Conservation (phyloP, 2,329 filamentous ascomycete genomes). For the Malbranchea zuffiana region DNA sequence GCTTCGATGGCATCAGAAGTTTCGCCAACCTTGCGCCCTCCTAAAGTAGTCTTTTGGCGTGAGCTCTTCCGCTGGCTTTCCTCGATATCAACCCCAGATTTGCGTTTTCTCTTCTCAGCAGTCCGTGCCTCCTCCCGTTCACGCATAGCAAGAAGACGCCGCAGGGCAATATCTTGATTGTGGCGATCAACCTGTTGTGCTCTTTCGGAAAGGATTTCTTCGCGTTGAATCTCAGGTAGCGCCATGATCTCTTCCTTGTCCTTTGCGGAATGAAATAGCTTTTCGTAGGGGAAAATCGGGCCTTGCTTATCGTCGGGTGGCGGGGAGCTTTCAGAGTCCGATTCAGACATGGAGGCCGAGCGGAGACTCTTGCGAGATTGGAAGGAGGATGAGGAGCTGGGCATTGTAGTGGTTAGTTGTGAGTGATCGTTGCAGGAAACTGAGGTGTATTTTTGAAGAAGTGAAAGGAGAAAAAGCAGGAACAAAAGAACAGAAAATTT, state of each 20-base stretch:
- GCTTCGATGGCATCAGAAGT: constrained; percentile 63
- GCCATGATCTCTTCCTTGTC: constrained; percentile 72
- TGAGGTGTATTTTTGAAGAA: too few relatives aligned
- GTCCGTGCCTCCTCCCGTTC: constrained; percentile 48
- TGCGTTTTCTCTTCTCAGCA: constrained; percentile 53
- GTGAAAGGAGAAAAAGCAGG: constrained; percentile 3
- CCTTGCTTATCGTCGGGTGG: constrained; percentile 33
- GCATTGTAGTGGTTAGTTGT: constrained; percentile 12
- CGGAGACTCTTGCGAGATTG: constrained; percentile 59
- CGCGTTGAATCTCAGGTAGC: constrained; percentile 82
- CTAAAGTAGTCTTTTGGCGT: constrained; percentile 57
- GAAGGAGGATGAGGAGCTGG: constrained; percentile 57
- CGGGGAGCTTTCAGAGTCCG: constrained; percentile 56
- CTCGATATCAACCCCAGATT: constrained; percentile 65
- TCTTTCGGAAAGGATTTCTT: constrained; percentile 80
- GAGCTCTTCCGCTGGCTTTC: constrained; percentile 64
- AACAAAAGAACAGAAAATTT: constrained; percentile 6
- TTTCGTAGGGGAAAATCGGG: constrained; percentile 70
- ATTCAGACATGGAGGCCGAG: constrained; percentile 84
- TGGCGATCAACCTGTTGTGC: constrained; percentile 70
- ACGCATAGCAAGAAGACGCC: constrained; percentile 61
- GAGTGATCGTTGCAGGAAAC: not conserved
- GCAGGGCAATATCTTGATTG: constrained; percentile 70
- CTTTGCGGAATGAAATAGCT: constrained; percentile 62
- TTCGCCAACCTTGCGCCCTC: constrained; percentile 56